These are phyloP conservation scores for Echinosophora koreensis DNA, from an alignment of 306 rosid genomes.

Conservation along the genomic window DNA sequence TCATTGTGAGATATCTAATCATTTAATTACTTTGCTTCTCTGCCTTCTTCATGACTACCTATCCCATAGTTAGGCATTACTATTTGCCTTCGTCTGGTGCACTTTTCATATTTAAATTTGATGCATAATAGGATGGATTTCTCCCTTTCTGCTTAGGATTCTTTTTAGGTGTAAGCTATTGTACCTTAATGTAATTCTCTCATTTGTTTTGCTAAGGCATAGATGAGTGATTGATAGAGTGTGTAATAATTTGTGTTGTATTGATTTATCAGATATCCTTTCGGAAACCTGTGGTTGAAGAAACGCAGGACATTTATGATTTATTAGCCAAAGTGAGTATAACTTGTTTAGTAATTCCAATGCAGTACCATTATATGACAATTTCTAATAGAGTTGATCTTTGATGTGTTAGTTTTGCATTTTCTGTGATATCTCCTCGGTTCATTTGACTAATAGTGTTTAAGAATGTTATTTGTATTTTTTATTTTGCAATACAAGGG, in stretches of 20 bases:
- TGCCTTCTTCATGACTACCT: background rate
- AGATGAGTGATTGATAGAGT: conserved; percentile 26
- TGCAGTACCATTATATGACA: conserved; percentile 10
- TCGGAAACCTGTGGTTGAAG: conserved; percentile 55
- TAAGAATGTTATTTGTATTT: conserved; percentile 34
- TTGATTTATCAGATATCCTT: conserved; percentile 68
- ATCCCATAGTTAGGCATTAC: background rate
- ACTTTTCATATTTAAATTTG: conserved; percentile 26
- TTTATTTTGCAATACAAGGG: background rate
- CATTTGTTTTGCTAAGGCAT: background rate
- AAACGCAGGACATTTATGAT: conserved; percentile 53
- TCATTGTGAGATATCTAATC: background rate
- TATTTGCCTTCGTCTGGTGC: background rate
- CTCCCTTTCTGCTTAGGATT: conserved; percentile 33
- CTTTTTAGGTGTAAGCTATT: conserved; percentile 21
- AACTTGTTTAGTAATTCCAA: conserved; percentile 27
- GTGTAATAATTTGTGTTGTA: conserved; percentile 46
- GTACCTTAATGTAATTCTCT: conserved; percentile 27
- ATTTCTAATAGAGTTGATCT: conserved; percentile 36
- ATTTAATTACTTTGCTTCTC: background rate
- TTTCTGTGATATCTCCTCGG: conserved; percentile 25
- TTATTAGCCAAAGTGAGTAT: conserved; percentile 69
- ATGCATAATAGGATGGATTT: conserved; percentile 26
- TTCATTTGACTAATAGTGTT: conserved; percentile 29
- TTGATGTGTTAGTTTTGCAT: conserved; percentile 32